phyloP scores from a whole-genome alignment of 140 eudicot genomes.

The Cichorium intybus region DNA sequence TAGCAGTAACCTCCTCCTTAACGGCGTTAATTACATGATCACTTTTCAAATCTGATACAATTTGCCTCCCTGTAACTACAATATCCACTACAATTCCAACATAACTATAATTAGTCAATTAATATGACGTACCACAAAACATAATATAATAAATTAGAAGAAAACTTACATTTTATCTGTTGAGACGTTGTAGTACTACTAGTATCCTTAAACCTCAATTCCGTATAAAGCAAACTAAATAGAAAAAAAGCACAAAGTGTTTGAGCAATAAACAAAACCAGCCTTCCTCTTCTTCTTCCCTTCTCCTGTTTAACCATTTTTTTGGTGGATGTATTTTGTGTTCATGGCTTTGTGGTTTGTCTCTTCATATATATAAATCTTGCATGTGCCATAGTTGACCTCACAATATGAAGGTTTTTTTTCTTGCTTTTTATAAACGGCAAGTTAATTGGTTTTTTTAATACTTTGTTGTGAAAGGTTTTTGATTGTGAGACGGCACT shows the following conservation, averaged over 20 bases:
- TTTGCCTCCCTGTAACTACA: slow-evolving; percentile 24
- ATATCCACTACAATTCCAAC: slow-evolving; percentile 30
- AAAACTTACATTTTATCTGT: slow-evolving; percentile 22
- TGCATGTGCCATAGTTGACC: slow-evolving; percentile 24
- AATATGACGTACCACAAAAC: background rate
- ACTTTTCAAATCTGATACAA: slow-evolving; percentile 13
- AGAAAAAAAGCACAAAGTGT: slow-evolving; percentile 32
- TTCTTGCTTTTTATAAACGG: background rate
- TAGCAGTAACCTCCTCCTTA: background rate
- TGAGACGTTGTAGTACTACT: slow-evolving; percentile 18
- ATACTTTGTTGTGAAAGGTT: background rate
- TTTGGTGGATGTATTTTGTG: background rate
- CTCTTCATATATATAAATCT: slow-evolving; percentile 15
- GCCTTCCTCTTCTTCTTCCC: slow-evolving; percentile 34
- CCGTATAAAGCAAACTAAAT: slow-evolving; percentile 27
- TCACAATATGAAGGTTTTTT: background rate
- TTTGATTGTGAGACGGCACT: background rate
- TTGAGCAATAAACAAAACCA: slow-evolving; percentile 30
- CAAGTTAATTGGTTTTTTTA: background rate
- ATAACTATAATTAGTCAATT: background rate
- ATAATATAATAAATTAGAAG: background rate
- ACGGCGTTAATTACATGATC: background rate
- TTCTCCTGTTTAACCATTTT: slow-evolving; percentile 27
- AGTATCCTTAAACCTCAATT: slow-evolving; percentile 18
- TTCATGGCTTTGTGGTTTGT: background rate